Conservation (phyloP, 169 alveolate genomes). For the Plasmodium adleri region DNA sequence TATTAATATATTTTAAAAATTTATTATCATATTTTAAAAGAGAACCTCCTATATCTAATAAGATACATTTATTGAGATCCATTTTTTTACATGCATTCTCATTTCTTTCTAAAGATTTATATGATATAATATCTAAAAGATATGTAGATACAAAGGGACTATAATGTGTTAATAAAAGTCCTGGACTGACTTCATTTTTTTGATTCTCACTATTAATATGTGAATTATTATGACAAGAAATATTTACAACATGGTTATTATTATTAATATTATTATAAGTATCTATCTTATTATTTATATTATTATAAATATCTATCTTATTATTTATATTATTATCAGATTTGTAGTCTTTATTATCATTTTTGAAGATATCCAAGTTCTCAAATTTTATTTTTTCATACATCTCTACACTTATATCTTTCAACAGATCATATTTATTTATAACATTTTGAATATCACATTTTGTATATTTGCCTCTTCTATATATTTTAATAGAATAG, state of each 20-base stretch:
- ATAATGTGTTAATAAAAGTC: constrained; percentile 92
- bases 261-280: neutral
- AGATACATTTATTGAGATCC: constrained; percentile 67
- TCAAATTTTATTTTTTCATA: constrained; percentile 60
- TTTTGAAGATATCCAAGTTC: constrained; percentile 3
- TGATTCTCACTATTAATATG: neutral
- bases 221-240: neutral
- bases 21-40: constrained; percentile 18
- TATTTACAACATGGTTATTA: neutral
- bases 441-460: constrained; percentile 80
- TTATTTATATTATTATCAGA: neutral
- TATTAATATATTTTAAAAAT: constrained; percentile 72
- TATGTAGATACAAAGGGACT: constrained; percentile 93
- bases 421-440: constrained; percentile 79
- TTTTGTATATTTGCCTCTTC: constrained; percentile 71
- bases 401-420: constrained; percentile 76
- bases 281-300: no score
- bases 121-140: constrained; percentile 67
- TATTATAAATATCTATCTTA: no score
- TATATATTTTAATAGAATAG: constrained; percentile 28
- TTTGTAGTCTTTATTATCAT: neutral
- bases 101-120: neutral
- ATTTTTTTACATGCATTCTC: constrained; percentile 7
- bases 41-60: constrained; percentile 76
- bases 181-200: constrained; percentile 84